Conservation (phyloP, 371 early-diverging fungal genomes). For the Mortierella sp. region DNA sequence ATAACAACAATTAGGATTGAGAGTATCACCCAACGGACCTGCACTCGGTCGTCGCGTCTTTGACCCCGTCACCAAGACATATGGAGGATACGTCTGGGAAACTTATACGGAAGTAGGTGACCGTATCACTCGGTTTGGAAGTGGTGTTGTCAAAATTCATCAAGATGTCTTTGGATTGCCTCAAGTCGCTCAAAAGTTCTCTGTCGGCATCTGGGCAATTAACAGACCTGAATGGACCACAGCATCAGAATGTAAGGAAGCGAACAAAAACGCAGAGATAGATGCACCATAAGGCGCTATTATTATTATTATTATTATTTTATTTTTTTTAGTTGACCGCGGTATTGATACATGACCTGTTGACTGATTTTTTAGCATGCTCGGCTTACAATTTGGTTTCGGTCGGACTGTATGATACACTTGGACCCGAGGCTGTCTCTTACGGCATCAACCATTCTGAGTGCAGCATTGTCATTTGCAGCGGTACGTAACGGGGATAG, state of each 20-base stretch:
- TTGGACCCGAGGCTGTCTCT: slow-evolving; percentile 86
- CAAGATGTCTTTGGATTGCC: slow-evolving; percentile 43
- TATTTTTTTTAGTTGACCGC: neutral
- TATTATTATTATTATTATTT: neutral
- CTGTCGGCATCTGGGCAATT: slow-evolving; percentile 79
- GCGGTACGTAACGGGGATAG: slow-evolving; percentile 43
- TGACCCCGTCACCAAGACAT: slow-evolving; percentile 64
- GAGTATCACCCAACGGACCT: slow-evolving; percentile 26
- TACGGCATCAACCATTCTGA: slow-evolving; percentile 81
- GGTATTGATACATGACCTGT: neutral
- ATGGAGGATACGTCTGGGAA: slow-evolving; percentile 85
- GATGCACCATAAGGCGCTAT: neutral
- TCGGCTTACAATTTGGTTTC: slow-evolving; percentile 72
- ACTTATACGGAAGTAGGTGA: slow-evolving; percentile 79
- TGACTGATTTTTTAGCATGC: slow-evolving; percentile 42
- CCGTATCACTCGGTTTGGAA: slow-evolving; percentile 81
- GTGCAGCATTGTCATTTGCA: slow-evolving; percentile 79
- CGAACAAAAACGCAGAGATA: neutral
- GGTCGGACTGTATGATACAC: slow-evolving; percentile 97
- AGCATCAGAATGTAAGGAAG: slow-evolving; percentile 65
- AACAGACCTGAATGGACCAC: slow-evolving; percentile 97
- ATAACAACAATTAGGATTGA: slow-evolving; percentile 27
- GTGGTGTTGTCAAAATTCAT: slow-evolving; percentile 68
- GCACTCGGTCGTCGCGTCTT: slow-evolving; percentile 68
- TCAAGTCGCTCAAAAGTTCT: slow-evolving; percentile 39